These are phyloP conservation scores for Begonia loranthoides DNA, from an alignment of 306 rosid genomes.

Conservation along the genomic window DNA sequence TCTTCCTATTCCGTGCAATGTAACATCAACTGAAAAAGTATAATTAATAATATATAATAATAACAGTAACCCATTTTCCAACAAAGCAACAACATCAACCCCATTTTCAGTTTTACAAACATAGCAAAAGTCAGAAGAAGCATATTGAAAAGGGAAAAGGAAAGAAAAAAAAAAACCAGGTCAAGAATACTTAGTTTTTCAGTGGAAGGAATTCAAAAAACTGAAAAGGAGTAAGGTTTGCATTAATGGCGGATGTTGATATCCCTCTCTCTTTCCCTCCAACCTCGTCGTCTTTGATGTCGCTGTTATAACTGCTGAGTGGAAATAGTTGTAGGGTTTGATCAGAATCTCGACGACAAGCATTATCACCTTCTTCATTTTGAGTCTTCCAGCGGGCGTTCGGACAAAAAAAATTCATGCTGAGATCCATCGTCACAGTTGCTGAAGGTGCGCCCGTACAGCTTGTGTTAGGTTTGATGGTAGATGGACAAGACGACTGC, in stretches of 20 bases:
- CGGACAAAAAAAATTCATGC: background rate
- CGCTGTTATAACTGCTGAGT: background rate
- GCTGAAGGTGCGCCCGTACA: background rate
- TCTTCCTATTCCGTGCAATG: background rate
- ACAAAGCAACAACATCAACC: background rate
- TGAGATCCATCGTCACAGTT: background rate
- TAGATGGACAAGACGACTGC: conserved; percentile 38
- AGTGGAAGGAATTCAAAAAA: conserved; percentile 15
- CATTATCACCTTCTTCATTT: background rate
- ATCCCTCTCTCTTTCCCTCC: background rate
- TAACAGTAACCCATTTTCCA: too few species aligned
- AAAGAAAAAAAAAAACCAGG: background rate
- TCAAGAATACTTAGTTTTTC: conserved; percentile 1
- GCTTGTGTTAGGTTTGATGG: background rate
- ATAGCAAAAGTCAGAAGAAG: background rate
- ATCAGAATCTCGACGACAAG: background rate
- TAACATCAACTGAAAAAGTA: background rate
- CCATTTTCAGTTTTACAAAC: background rate
- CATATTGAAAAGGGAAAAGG: background rate
- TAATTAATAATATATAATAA: background rate
- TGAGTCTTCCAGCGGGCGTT: too few species aligned
- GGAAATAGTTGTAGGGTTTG: conserved; percentile 12
- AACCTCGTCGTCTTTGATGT: background rate
- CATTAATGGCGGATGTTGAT: background rate
- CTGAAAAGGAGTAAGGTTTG: conserved; percentile 3